A percentile compares a stretch with the other conserved stretches of the same genome.
Evolutionary conservation across 2,329 filamentous ascomycete species (phyloP).

Genomic region (Sphaceloma murrayae): DNA sequence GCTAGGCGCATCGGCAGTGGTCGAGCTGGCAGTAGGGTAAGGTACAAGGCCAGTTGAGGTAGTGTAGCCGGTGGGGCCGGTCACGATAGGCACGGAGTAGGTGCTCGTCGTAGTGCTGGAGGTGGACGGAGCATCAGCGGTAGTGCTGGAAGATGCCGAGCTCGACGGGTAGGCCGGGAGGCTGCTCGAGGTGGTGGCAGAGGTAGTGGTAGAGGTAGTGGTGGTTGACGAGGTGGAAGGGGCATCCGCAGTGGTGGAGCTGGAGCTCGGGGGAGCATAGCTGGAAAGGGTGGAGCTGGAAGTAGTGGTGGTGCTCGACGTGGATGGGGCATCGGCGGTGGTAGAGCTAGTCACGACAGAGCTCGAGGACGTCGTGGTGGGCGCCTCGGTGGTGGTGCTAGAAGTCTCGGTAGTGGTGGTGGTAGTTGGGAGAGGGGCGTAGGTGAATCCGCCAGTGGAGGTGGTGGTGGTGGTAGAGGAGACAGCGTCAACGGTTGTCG

Average conservation of each 20-base stretch:
- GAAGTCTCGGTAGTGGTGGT: slow-evolving; percentile 16
- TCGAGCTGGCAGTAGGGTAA: slow-evolving; percentile 15
- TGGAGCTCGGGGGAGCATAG: slow-evolving; percentile 18
- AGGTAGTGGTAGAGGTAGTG: no score
- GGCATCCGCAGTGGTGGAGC: slow-evolving; percentile 7
- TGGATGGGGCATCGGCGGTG: slow-evolving; percentile 10
- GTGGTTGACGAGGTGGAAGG: slow-evolving; percentile 19
- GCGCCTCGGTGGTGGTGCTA: slow-evolving; percentile 17
- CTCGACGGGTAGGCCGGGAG: slow-evolving; percentile 21
- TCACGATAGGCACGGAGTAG: slow-evolving; percentile 16
- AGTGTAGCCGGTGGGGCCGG: slow-evolving; percentile 14
- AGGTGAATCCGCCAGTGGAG: slow-evolving; percentile 6
- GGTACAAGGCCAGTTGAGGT: slow-evolving; percentile 3
- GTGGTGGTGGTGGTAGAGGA: slow-evolving; percentile 1
- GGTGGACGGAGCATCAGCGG: slow-evolving; percentile 7
- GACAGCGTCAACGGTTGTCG: neutral
- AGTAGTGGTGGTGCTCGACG: slow-evolving; percentile 20
- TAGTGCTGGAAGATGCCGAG: slow-evolving; percentile 18
- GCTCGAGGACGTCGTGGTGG: no score
- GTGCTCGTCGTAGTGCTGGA: slow-evolving; percentile 8
- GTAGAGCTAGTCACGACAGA: slow-evolving; percentile 16
- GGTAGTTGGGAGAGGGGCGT: slow-evolving; percentile 8
- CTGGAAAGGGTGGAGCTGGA: slow-evolving; percentile 21
- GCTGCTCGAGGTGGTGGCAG: slow-evolving; percentile 21
- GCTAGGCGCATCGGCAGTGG: slow-evolving; percentile 13